Evolutionary conservation across 306 rosid species (phyloP).

Genomic region (Chamaecrista fasciculata): DNA sequence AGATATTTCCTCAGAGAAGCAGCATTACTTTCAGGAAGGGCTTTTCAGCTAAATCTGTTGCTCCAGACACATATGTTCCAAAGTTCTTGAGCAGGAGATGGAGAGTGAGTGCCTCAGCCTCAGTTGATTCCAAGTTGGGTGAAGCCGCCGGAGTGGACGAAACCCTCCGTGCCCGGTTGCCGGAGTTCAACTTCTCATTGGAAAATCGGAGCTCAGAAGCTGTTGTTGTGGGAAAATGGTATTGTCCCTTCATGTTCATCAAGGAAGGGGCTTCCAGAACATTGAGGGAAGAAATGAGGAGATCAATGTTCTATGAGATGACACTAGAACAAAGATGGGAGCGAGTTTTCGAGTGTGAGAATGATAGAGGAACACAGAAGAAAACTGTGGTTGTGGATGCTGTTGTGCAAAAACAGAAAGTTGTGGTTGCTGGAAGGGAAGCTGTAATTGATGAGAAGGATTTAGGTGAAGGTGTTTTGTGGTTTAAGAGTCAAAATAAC

Average conservation of each 20-base stretch:
- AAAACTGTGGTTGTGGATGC: slow-evolving; percentile 47
- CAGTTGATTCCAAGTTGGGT: slow-evolving; percentile 30
- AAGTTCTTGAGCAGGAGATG: slow-evolving; percentile 47
- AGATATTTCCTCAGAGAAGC: slow-evolving; percentile 37
- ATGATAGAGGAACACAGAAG: neutral
- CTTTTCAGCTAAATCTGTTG: slow-evolving; percentile 53
- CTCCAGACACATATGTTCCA: slow-evolving; percentile 53
- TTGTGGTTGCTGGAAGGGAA: slow-evolving; percentile 35
- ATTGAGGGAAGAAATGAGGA: slow-evolving; percentile 44
- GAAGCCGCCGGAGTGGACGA: slow-evolving; percentile 54
- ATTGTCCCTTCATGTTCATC: slow-evolving; percentile 63
- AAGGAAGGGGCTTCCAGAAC: slow-evolving; percentile 48
- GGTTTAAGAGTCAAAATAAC: slow-evolving; percentile 46
- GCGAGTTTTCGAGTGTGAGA: slow-evolving; percentile 37
- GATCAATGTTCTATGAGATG: slow-evolving; percentile 57
- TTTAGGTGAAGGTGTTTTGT: slow-evolving; percentile 36
- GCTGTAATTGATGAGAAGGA: slow-evolving; percentile 16
- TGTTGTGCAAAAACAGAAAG: slow-evolving; percentile 44
- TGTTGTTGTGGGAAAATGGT: slow-evolving; percentile 70
- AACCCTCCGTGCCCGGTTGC: slow-evolving; percentile 39
- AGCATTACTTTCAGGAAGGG: slow-evolving; percentile 39
- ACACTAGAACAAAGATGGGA: slow-evolving; percentile 74
- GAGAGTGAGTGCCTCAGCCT: slow-evolving; percentile 32
- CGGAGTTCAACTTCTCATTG: slow-evolving; percentile 35
- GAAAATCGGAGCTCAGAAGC: slow-evolving; percentile 18